Percentiles rank a stretch among this genome's conserved stretches.
Evolutionary conservation across 148 eudicot genomes (phyloP).

Genomic region (Rhododendron mucronatum): DNA sequence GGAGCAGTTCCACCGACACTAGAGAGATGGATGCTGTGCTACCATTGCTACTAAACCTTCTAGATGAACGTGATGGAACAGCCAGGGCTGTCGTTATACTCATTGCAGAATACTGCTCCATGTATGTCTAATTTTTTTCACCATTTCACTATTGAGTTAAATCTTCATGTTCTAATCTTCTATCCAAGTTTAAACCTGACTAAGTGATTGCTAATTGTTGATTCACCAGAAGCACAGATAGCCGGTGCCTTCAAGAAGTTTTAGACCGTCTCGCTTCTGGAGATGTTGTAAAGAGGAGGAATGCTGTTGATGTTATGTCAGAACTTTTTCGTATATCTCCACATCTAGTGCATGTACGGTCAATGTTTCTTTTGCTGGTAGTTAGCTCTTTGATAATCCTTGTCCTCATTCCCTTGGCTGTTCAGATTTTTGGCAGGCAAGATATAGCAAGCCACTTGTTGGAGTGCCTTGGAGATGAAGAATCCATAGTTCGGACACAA

Average conservation of each 20-base stretch:
- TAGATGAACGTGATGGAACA: conserved; percentile 64
- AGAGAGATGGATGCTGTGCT: conserved; percentile 46
- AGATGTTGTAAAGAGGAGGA: conserved; percentile 46
- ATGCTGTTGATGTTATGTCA: conserved; percentile 59
- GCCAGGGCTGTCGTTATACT: conserved; percentile 59
- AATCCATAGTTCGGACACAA: conserved; percentile 36
- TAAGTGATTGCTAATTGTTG: conserved; percentile 10
- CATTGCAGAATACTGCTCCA: conserved; percentile 63
- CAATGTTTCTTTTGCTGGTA: conserved; percentile 1
- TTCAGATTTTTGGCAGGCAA: conserved; percentile 41
- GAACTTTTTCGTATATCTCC: conserved; percentile 41
- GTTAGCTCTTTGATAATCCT: neutral
- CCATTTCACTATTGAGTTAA: neutral
- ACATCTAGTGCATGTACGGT: conserved; percentile 30
- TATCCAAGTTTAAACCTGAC: conserved; percentile 11
- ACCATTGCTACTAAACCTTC: conserved; percentile 42
- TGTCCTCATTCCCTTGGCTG: conserved; percentile 6
- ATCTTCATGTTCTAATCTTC: neutral
- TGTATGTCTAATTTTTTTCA: conserved; percentile 25
- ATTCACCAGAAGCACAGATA: conserved; percentile 43
- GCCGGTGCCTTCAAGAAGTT: conserved; percentile 51
- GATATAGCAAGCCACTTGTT: conserved; percentile 53
- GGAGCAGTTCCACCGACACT: conserved; percentile 23
- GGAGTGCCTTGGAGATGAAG: conserved; percentile 54
- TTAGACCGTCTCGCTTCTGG: conserved; percentile 50